Conservation (phyloP, 495 filamentous ascomycete genomes). For the Penicillium parvum region DNA sequence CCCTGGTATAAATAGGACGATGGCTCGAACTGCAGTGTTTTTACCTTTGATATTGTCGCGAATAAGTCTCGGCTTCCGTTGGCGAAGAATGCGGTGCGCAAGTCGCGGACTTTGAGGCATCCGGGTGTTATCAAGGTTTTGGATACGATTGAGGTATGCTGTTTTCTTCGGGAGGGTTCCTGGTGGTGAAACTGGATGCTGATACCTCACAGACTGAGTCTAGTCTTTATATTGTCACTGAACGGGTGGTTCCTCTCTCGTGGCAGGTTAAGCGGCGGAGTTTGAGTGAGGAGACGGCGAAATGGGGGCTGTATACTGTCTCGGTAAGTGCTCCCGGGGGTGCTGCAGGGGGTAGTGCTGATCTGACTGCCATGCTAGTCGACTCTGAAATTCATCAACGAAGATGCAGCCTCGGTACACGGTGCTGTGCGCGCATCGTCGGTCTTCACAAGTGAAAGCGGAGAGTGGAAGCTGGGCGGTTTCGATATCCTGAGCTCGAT, state of each 20-base stretch:
- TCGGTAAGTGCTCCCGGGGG: conserved; percentile 50
- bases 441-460: conserved; percentile 87
- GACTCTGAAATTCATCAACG: conserved; percentile 93
- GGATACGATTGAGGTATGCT: conserved; percentile 82
- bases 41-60: conserved; percentile 80
- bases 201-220: conserved; percentile 64
- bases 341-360: background rate
- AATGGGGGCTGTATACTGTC: conserved; percentile 88
- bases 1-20: conserved; percentile 68
- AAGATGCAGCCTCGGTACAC: conserved; percentile 86
- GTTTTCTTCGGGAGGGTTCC: background rate
- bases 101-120: conserved; percentile 85
- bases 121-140: conserved; percentile 90
- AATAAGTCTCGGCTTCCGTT: conserved; percentile 78
- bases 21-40: conserved; percentile 88
- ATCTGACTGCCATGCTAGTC: conserved; percentile 45
- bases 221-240: conserved; percentile 92
- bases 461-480: conserved; percentile 94
- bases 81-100: conserved; percentile 87
- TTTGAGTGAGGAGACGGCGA: conserved; percentile 80
- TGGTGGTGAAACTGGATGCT: background rate
- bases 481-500: conserved; percentile 92
- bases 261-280: conserved; percentile 85
- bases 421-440: conserved; percentile 80
- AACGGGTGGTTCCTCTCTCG: conserved; percentile 74